Base-by-base conservation (phyloP, 2,329 filamentous ascomycete genomes). In the Pseudocercospora cruenta region DNA sequence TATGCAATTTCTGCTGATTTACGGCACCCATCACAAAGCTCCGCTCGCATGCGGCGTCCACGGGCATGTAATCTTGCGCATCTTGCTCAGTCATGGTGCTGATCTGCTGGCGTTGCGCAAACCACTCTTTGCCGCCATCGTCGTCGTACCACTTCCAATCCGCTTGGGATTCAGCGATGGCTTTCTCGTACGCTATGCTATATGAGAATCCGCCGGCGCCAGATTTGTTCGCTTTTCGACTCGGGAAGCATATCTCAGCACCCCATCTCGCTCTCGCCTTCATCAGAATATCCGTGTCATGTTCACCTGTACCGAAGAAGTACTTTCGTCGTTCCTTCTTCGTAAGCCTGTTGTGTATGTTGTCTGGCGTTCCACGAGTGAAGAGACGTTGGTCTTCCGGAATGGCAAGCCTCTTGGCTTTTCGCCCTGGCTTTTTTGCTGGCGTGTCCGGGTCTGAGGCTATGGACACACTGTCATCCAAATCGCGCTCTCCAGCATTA, bases 91-190 rank as follows among this genome's bases (percentile, higher is more conserved):
- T 73, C 7, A 87, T 68, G 1, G 47, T 62, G 24, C 69, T 73
- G 4, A 77, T 70, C 3, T 70, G 72, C 67, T 88, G 86, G 16
- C 74, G 77, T 58, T 73, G 72, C 6, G 73, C 70, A 64, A 87
- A 86, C 1, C 59, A 68, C 12, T 77, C 73, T 49, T 78, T 78
- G 26, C 82, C 79, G 22, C 78, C 77, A 24, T 76, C 67, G 9
- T 79, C 72, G 60, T 81, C 79, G 70, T 86, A 88, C 87, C 86
- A 88, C 55, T 82, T 78, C 82, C 83, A 86, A 19, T 80, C 80
- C 7, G 73, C 69, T 1, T 78, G 80, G n/a, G 78, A 76, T 69
- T 88, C 85, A 45, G 74, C 63, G 78, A 60, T 79, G 73, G 45
- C 81, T 67, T 26, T 79, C 76, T 45, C 79, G 79, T 21, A 79